These are phyloP conservation scores for Fistulifera pelliculosa DNA, from an alignment of 108 stramenopile species.

Conservation along the genomic window DNA sequence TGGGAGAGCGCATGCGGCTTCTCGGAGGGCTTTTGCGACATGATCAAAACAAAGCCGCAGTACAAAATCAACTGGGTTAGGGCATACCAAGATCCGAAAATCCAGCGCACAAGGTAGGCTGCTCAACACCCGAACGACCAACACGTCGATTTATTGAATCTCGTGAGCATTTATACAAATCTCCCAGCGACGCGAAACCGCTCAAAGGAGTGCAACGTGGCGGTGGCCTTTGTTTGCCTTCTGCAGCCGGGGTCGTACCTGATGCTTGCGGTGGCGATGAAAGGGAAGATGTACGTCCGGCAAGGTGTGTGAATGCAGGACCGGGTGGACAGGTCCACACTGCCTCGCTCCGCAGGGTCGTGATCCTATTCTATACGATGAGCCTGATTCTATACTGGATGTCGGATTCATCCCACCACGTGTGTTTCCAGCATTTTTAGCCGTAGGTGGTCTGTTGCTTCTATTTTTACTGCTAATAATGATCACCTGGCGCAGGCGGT, in stretches of 20 bases:
- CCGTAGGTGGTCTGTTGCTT: constrained; percentile 5
- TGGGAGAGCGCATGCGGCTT: constrained; percentile 79
- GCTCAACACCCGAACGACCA: constrained; percentile 80
- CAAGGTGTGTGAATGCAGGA: constrained; percentile 54
- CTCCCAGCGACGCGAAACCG: constrained; percentile 44
- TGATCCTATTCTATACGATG: constrained; percentile 70
- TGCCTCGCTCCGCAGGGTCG: constrained; percentile 52
- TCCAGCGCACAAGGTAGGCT: constrained; percentile 79
- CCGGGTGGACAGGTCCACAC: constrained; percentile 79
- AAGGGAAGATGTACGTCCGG: constrained; percentile 49
- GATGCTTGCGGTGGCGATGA: constrained; percentile 58
- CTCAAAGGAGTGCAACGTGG: constrained; percentile 67
- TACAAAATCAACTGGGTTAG: constrained; percentile 83
- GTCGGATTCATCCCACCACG: constrained; percentile 53
- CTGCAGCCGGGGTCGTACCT: constrained; percentile 12
- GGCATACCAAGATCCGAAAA: constrained; percentile 83
- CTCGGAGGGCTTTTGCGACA: constrained; percentile 83
- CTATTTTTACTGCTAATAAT: constrained; percentile 12
- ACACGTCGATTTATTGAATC: constrained; percentile 86
- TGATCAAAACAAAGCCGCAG: constrained; percentile 56
- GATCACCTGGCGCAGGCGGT: constrained; percentile 18
- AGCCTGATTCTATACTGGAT: constrained; percentile 53
- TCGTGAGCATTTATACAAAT: constrained; percentile 72
- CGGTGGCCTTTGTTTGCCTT: constrained; percentile 45
- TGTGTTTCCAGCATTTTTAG: constrained; percentile 17